Base-by-base conservation (phyloP, 176 grass and related monocot species). In the Poa pratensis region DNA sequence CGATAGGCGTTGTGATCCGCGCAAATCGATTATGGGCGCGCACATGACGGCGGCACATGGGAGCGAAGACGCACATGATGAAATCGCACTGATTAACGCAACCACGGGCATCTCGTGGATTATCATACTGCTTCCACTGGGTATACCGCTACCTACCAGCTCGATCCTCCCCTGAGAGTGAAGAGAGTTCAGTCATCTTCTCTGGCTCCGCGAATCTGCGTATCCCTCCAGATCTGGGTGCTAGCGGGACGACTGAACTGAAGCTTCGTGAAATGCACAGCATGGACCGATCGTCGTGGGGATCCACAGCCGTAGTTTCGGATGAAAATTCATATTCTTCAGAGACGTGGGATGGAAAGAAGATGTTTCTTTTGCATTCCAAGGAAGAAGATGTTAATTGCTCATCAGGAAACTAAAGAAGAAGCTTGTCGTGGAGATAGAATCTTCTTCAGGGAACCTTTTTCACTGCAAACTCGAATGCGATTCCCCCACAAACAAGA, bases 61-160 rank as follows among this genome's bases (percentile, higher is more conserved):
- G 49, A 16, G 0, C 61, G n/a, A 69, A 34, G 66, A 18, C 20
- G 85, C 85, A 87, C 77, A 87, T 81, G 85, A 87, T 81, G 85
- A 81, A 40, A 17, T 69, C 10, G n/a, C 68, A 75, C 85, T 86
- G 77, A 86, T 53, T 39, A 86, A 80, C 77, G 65, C 83, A 34
- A 0, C 75, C 64, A 79, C 51, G 77, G 76, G 19, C 17, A 20
- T 54, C 46, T 39, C 62, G 28, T 85, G 18, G 5, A 13, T 24
- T 65, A 54, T 70, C 45, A 73, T 73, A 45, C 26, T 48, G 60
- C 43, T 79, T 15, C 37, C 3, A 39, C 76, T 48, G 7, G 19
- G 14, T 18, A 19, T 46, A n/a, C 32, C 8, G 18, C 35, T n/a
- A 70, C 28, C 28, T 58, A 78, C 76, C 76, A 78, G 54, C 77